Percentiles rank a stretch among this genome's conserved stretches.
phyloP scores from a whole-genome alignment of 2,329 filamentous ascomycete species.

The Monilinia fructigena region DNA sequence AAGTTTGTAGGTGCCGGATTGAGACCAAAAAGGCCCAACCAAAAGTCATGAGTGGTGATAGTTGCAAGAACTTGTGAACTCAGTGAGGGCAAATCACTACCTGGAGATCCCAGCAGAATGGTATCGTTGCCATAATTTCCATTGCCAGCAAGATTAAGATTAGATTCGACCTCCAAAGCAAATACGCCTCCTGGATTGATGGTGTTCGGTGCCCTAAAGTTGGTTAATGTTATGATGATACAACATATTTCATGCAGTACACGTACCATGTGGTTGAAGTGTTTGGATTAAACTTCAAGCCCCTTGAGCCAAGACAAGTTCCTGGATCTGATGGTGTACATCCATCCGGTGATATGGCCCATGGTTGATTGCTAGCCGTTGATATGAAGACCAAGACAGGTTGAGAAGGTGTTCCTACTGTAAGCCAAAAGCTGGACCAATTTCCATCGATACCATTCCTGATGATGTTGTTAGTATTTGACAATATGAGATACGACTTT shows the following conservation, averaged over 20 bases:
- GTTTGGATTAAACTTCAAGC: slow-evolving; percentile 41
- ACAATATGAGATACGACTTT: not conserved
- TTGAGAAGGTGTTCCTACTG: slow-evolving; percentile 33
- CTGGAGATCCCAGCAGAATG: slow-evolving; percentile 26
- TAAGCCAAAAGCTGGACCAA: slow-evolving; percentile 68
- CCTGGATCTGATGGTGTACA: slow-evolving; percentile 26
- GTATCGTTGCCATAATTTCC: slow-evolving; percentile 34
- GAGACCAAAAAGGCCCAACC: slow-evolving; percentile 34
- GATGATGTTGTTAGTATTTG: slow-evolving; percentile 3
- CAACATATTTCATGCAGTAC: not conserved
- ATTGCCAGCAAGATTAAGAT: slow-evolving; percentile 26
- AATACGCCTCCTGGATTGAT: slow-evolving; percentile 27
- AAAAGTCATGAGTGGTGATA: slow-evolving; percentile 39
- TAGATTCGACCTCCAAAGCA: slow-evolving; percentile 28
- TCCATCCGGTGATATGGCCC: slow-evolving; percentile 32
- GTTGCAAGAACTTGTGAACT: slow-evolving; percentile 33
- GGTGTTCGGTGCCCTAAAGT: slow-evolving; percentile 28
- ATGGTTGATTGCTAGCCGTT: slow-evolving; percentile 40
- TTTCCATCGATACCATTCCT: slow-evolving; percentile 51
- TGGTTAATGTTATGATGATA: slow-evolving; percentile 9
- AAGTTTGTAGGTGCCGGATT: slow-evolving; percentile 32
- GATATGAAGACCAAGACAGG: slow-evolving; percentile 40
- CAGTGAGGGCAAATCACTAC: slow-evolving; percentile 27
- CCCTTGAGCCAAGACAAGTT: slow-evolving; percentile 42
- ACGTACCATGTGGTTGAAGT: slow-evolving; percentile 42